A percentile compares a stretch with the other conserved stretches of the same genome.
phyloP scores from a whole-genome alignment of 768 basidiomycete genomes.

The Suillus subluteus region DNA sequence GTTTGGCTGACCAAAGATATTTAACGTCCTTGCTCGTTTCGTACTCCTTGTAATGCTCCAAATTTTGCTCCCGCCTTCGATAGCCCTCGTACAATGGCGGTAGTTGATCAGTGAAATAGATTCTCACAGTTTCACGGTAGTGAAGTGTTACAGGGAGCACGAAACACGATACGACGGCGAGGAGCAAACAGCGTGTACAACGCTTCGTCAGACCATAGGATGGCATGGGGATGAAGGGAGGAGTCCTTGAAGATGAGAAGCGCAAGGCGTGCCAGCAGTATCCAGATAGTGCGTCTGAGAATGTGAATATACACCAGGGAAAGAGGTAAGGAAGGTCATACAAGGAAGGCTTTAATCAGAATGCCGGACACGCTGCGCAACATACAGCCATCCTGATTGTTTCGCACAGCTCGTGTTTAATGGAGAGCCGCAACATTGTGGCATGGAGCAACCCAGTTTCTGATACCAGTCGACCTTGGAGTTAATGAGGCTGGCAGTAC shows the following conservation, averaged over 20 bases:
- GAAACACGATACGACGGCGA: constrained; percentile 6
- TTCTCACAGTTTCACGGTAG: not conserved
- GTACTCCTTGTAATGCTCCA: constrained; percentile 46
- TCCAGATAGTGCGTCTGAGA: not conserved
- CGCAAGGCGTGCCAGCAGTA: not conserved
- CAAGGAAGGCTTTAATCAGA: not conserved
- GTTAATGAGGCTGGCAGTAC: too few species aligned
- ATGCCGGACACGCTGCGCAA: constrained; percentile 4
- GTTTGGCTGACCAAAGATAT: constrained; percentile 53
- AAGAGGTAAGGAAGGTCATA: not conserved
- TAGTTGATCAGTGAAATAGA: constrained; percentile 6
- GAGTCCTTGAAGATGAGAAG: not conserved
- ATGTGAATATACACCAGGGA: not conserved
- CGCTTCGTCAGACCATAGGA: constrained; percentile 28
- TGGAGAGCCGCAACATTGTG: not conserved
- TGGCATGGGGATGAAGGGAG: constrained; percentile 19
- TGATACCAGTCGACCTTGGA: too few species aligned
- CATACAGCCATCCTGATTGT: not conserved
- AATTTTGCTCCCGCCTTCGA: constrained; percentile 39
- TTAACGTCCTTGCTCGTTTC: constrained; percentile 36
- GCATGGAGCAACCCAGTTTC: too few species aligned
- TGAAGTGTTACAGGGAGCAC: not conserved
- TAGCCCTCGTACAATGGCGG: constrained; percentile 49
- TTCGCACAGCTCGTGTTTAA: not conserved
- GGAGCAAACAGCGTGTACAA: constrained; percentile 20